phyloP scores from a whole-genome alignment of 2,329 filamentous ascomycete genomes.

The Pseudogymnoascus destructans region DNA sequence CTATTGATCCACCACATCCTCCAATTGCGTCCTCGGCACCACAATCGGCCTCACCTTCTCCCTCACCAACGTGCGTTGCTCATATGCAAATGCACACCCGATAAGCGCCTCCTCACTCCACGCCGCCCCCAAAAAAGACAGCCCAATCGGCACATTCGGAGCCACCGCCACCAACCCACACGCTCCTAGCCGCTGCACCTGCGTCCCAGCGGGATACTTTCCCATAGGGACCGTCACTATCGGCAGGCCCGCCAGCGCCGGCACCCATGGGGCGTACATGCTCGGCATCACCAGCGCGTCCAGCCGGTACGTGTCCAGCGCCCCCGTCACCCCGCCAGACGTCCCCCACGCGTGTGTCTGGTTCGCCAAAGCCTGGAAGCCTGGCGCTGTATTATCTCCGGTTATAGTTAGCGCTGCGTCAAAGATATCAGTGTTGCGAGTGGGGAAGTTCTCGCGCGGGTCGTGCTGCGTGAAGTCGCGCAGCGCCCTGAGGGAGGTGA shows the following conservation, averaged over 20 bases:
- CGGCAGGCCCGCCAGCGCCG: constrained; percentile 45
- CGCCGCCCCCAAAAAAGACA: constrained; percentile 46
- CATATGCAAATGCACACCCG: constrained; percentile 54
- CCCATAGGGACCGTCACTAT: constrained; percentile 52
- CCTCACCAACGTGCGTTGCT: constrained; percentile 34
- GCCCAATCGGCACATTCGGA: constrained; percentile 32
- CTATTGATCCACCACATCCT: constrained; percentile 28
- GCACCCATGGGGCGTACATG: constrained; percentile 32
- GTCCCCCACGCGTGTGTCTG: constrained; percentile 1
- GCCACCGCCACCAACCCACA: constrained; percentile 12
- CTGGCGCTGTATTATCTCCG: constrained; percentile 42
- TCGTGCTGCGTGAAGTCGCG: constrained; percentile 41
- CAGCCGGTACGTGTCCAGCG: constrained; percentile 41
- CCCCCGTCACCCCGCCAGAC: constrained; percentile 45
- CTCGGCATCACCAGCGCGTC: constrained; percentile 52
- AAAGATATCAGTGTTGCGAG: constrained; percentile 45
- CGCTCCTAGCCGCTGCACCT: constrained; percentile 14
- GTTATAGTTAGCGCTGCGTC: constrained; percentile 37
- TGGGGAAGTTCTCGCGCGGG: constrained; percentile 44
- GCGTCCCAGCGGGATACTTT: constrained; percentile 35
- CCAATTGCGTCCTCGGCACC: constrained; percentile 34
- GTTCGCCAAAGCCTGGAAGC: constrained; percentile 29
- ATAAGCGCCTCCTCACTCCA: constrained; percentile 51
- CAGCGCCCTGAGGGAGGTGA: constrained; percentile 39
- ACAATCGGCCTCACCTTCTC: constrained; percentile 36